Evolutionary conservation across 345 rosid genomes (phyloP), one percentile per base, ranked within the genome.

Genomic region (Gossypium bickii): DNA sequence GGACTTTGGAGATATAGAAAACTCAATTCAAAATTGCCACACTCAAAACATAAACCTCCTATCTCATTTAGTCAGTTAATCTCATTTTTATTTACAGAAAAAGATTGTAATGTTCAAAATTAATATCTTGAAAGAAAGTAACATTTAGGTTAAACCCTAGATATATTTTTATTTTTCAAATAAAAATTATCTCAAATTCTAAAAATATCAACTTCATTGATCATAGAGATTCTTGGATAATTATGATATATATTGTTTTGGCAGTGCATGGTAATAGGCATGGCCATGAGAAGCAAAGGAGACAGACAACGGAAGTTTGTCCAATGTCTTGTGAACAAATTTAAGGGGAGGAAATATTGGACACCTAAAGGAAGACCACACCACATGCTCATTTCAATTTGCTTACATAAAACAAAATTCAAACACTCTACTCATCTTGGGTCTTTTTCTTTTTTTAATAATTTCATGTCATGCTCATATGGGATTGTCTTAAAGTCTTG

Each of bases 361-460:
- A 55, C 71, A 22, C 71, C 4, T 43, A 66, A 18, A 66, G 70
- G 49, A 12, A 66, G 52, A 4, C 9, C 70, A 66, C 29, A 44
- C 70, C 69, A 65, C 69, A 43, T 65, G 69, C 70, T 65, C 27
- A 16, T 10, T 3, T 53, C 58, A n/a, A n/a, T 16, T 41, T 48
- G 24, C 69, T 45, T 67, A 22, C 69, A 66, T 12, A 67, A 67
- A 13, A 20, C 52, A 66, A 67, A 67, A 47, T 22, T 48, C 0
- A 3, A 67, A 48, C 3, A 18, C 43, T 67, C 9, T 48, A n/a
- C 20, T 53, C 57, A 53, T 53, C 58, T 53, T 53, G 9, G 9
- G 16, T 48, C 52, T 48, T 48, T 15, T 53, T 17, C n/a, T 53
- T 53, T n/a, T n/a, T 6, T 16, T 17, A 16, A 17, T 53, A 53